Conservation (phyloP, 2,329 filamentous ascomycete genomes). For the Remersonia thermophila region DNA sequence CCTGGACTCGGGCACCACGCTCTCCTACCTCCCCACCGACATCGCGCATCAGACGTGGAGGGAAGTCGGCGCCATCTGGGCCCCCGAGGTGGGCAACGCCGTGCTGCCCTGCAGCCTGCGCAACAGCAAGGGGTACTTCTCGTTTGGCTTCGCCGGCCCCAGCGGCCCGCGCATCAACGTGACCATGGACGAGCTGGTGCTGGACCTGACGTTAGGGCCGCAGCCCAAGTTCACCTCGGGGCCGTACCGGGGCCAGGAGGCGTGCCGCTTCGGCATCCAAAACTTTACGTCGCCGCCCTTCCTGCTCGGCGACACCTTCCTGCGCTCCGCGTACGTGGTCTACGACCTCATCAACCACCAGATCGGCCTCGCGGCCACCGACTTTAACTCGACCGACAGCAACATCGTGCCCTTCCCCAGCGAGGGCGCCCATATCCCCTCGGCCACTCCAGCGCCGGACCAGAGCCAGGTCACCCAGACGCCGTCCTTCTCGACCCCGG, state of each 20-base stretch:
- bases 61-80: slow-evolving; percentile 41
- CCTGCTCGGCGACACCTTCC: slow-evolving; percentile 45
- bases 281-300: slow-evolving; percentile 31
- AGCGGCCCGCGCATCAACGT: slow-evolving; percentile 39
- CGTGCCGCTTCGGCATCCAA: slow-evolving; percentile 46
- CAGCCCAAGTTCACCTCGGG: slow-evolving; percentile 27
- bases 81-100: slow-evolving; percentile 24
- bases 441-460: slow-evolving; percentile 32
- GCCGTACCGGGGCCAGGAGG: slow-evolving; percentile 30
- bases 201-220: slow-evolving; percentile 29
- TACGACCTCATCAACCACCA: slow-evolving; percentile 48
- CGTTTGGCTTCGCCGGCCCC: slow-evolving; percentile 40
- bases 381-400: slow-evolving; percentile 40
- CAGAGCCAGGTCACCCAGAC: slow-evolving; percentile 24
- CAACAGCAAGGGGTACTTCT: slow-evolving; percentile 34
- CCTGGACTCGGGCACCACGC: slow-evolving; percentile 63
- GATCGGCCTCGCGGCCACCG: slow-evolving; percentile 40
- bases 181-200: slow-evolving; percentile 43
- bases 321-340: slow-evolving; percentile 48
- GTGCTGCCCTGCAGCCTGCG: slow-evolving; percentile 39
- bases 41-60: slow-evolving; percentile 41
- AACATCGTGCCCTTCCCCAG: slow-evolving; percentile 40
- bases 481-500: slow-evolving; percentile 20
- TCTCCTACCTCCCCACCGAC: slow-evolving; percentile 55
- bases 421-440: slow-evolving; percentile 37